These are phyloP conservation scores for Ceratocystis eucalypticola DNA, from an alignment of 2,329 filamentous ascomycete genomes.

Conservation along the genomic window DNA sequence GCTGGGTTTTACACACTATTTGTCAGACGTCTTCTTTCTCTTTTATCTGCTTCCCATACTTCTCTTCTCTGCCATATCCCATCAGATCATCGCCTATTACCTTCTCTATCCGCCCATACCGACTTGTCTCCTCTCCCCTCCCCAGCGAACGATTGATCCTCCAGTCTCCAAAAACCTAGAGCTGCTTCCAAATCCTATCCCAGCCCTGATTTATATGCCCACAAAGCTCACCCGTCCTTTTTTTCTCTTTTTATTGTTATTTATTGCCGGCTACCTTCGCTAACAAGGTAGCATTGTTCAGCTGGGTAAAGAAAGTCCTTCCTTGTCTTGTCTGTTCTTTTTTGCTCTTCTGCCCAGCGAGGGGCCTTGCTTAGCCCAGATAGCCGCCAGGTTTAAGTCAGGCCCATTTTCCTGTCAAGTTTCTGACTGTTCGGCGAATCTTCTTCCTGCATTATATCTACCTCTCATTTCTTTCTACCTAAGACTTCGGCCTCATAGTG, in stretches of 20 bases:
- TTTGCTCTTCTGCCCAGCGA: neutral
- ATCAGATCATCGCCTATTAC: neutral
- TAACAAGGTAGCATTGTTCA: conserved; percentile 1
- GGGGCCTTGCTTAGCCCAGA: neutral
- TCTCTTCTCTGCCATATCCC: no score
- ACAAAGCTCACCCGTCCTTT: neutral
- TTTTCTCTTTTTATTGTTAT: neutral
- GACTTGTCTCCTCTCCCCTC: neutral
- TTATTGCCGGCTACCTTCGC: neutral
- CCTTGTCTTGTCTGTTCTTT: neutral
- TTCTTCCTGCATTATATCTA: neutral
- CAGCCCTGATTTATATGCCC: neutral
- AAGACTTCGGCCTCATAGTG: neutral
- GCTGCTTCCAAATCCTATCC: neutral
- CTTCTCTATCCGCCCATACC: neutral
- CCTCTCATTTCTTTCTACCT: neutral
- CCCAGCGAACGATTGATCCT: neutral
- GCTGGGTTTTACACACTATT: neutral
- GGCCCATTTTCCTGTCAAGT: neutral
- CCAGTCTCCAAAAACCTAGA: neutral
- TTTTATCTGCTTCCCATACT: no score
- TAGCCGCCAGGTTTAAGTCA: neutral
- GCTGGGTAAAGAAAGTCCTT: neutral
- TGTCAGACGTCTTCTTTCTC: neutral
- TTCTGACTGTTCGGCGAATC: neutral